phyloP scores from a whole-genome alignment of 2,329 filamentous ascomycete genomes.

The Ophiognomonia clavigignenti-juglandacearum region DNA sequence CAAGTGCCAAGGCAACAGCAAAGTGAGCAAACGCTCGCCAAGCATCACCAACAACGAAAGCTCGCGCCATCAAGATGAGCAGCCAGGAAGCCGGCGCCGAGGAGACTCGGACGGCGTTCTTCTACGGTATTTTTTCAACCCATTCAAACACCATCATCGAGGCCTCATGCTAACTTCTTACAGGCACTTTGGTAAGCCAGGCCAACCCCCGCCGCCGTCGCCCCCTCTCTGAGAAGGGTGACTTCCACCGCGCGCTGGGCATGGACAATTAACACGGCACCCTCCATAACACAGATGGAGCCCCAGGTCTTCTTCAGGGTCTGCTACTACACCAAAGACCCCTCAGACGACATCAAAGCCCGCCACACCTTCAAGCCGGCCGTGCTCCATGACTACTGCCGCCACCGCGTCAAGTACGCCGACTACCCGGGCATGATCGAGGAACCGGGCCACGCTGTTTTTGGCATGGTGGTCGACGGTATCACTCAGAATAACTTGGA shows the following conservation, averaged over 20 bases:
- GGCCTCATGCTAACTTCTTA: slow-evolving; percentile 17
- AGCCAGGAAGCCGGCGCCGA: slow-evolving; percentile 5
- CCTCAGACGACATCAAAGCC: slow-evolving; percentile 43
- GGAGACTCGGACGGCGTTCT: slow-evolving; percentile 41
- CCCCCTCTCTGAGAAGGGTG: too few relatives aligned
- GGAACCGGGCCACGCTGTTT: slow-evolving; percentile 52
- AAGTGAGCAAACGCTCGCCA: too few relatives aligned
- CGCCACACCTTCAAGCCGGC: slow-evolving; percentile 67
- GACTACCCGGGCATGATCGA: slow-evolving; percentile 80
- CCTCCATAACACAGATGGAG: slow-evolving; percentile 76
- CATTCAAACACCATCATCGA: background rate
- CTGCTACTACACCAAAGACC: slow-evolving; percentile 57
- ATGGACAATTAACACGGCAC: too few relatives aligned
- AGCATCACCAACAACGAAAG: background rate
- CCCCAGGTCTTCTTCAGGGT: slow-evolving; percentile 81
- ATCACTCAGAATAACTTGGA: slow-evolving; percentile 71
- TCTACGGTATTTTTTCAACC: slow-evolving; percentile 46
- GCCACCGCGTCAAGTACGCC: slow-evolving; percentile 60
- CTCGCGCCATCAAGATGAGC: background rate
- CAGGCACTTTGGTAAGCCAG: slow-evolving; percentile 33
- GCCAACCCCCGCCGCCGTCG: background rate
- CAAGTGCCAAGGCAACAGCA: too few relatives aligned
- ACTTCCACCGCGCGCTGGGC: too few relatives aligned
- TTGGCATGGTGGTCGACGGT: slow-evolving; percentile 72
- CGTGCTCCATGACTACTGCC: slow-evolving; percentile 67